These are phyloP conservation scores for Neurospora sp. DNA, from an alignment of 495 filamentous ascomycete genomes.

Conservation along the genomic window DNA sequence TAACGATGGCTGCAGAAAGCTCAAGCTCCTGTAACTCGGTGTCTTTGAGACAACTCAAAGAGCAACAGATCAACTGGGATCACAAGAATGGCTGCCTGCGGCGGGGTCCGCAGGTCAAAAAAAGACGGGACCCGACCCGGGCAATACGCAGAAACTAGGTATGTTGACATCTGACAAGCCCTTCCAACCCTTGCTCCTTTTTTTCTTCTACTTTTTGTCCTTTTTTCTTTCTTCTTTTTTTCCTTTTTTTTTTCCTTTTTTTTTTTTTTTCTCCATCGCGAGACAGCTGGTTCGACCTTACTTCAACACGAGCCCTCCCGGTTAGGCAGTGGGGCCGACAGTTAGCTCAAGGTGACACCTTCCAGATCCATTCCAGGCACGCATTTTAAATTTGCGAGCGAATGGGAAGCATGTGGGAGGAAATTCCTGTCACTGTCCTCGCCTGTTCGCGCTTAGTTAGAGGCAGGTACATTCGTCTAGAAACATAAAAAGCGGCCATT, in stretches of 20 bases:
- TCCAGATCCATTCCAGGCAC: neutral
- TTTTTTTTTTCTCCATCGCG: neutral
- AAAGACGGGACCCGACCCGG: neutral
- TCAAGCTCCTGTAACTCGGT: too few species aligned
- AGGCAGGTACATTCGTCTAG: neutral
- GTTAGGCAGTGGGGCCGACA: neutral
- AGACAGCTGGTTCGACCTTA: neutral
- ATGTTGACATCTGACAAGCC: neutral
- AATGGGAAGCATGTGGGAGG: neutral
- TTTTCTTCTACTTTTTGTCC: too few species aligned
- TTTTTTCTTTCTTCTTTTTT: too few species aligned
- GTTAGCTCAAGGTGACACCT: neutral
- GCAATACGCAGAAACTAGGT: neutral
- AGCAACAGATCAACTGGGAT: too few species aligned
- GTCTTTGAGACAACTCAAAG: too few species aligned
- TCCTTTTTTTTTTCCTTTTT: too few species aligned
- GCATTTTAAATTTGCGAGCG: neutral
- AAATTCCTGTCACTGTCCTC: neutral
- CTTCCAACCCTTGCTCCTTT: neutral
- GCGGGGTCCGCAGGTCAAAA: neutral
- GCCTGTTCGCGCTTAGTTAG: neutral
- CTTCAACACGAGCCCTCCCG: neutral
- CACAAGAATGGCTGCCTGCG: too few species aligned
- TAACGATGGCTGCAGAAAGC: too few species aligned
- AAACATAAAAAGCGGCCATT: neutral